Evolutionary conservation across 352 stramenopile species (phyloP).

Genomic region (Vaucheria bursata): DNA sequence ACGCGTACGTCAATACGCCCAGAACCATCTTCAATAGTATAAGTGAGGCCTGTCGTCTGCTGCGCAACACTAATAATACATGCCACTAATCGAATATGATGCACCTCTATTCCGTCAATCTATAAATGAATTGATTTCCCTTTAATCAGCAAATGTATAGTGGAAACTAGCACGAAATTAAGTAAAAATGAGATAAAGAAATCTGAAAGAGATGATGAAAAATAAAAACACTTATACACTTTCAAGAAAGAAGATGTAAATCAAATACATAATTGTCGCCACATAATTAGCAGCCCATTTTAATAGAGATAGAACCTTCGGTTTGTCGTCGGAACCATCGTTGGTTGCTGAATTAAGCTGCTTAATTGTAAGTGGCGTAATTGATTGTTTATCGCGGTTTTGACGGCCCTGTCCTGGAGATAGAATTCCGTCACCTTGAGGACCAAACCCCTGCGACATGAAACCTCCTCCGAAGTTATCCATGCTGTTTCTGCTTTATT

Average conservation of each 20-base stretch:
- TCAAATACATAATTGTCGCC: too few species aligned
- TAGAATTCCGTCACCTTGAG: background rate
- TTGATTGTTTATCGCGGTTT: slow-evolving; percentile 28
- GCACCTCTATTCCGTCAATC: slow-evolving; percentile 3
- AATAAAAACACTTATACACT: too few species aligned
- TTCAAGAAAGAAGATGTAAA: too few species aligned
- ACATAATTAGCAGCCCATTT: too few species aligned
- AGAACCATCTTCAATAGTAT: slow-evolving; percentile 41
- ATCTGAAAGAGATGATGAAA: too few species aligned
- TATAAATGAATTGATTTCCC: background rate
- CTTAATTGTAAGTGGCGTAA: slow-evolving; percentile 41
- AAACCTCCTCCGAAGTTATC: background rate
- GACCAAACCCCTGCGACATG: background rate
- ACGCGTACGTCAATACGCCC: slow-evolving; percentile 31
- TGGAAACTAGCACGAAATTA: too few species aligned
- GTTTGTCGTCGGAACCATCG: background rate
- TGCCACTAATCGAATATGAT: slow-evolving; percentile 32
- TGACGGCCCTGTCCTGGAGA: background rate
- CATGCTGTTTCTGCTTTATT: too few species aligned
- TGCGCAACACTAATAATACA: slow-evolving; percentile 41
- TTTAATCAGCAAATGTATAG: too few species aligned
- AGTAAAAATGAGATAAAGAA: too few species aligned
- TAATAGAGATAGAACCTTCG: too few species aligned
- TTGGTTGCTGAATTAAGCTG: slow-evolving; percentile 10
- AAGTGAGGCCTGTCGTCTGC: slow-evolving; percentile 39